These are phyloP conservation scores for Adansonia gregorii DNA, from an alignment of 441 rosid species.

Conservation along the genomic window DNA sequence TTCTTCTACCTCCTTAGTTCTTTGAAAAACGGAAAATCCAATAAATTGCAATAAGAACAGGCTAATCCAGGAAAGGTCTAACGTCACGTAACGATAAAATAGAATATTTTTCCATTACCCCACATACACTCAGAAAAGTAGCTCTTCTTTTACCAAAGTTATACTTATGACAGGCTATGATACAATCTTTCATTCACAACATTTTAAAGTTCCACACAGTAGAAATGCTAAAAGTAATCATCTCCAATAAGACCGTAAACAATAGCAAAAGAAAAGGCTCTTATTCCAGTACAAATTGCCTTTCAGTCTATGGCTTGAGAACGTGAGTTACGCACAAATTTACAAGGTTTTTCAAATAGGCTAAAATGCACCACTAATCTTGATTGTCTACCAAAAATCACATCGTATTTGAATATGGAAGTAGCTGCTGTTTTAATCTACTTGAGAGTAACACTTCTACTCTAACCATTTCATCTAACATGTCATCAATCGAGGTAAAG, in stretches of 20 bases:
- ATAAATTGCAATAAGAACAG: not conserved
- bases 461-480: not conserved
- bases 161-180: not conserved
- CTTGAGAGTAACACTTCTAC: not conserved
- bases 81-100: too few species aligned
- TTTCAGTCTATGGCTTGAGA: not conserved
- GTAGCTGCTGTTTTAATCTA: not conserved
- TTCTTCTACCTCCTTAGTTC: not conserved
- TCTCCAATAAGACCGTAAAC: not conserved
- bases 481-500: not conserved
- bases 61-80: not conserved
- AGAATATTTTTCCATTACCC: not conserved
- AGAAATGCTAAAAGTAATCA: not conserved
- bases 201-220: not conserved
- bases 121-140: not conserved
- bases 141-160: not conserved
- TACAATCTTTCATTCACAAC: not conserved
- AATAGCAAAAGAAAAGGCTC: not conserved
- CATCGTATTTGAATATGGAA: not conserved
- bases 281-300: not conserved
- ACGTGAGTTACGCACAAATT: not conserved
- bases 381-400: not conserved
- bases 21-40: not conserved
- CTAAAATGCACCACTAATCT: not conserved
- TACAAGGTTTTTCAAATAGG: not conserved